These are phyloP conservation scores for Vitis hybrid DNA, from an alignment of 177 flowering plant species.

Conservation along the genomic window DNA sequence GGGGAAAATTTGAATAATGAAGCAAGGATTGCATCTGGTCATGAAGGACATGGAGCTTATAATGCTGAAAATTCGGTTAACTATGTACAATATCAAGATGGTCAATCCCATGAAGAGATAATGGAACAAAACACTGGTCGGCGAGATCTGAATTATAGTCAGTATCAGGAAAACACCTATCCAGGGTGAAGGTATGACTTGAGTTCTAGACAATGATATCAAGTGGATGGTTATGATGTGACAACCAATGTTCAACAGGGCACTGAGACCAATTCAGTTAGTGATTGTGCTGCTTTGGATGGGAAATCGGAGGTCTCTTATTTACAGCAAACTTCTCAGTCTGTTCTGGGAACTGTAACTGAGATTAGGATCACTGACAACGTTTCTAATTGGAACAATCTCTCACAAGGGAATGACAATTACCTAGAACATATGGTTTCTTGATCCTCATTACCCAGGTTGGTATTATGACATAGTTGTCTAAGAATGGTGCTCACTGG, in stretches of 20 bases:
- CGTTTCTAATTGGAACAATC: slow-evolving; percentile 53
- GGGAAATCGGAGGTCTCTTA: slow-evolving; percentile 54
- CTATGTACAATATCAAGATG: too few relatives aligned
- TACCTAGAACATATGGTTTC: slow-evolving; percentile 79
- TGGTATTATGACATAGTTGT: slow-evolving; percentile 83
- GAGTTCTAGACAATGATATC: slow-evolving; percentile 76
- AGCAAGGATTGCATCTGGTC: too few relatives aligned
- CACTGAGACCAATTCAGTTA: slow-evolving; percentile 19
- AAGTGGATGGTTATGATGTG: slow-evolving; percentile 45
- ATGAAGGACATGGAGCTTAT: too few relatives aligned
- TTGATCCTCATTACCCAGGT: slow-evolving; percentile 92
- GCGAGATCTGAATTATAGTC: slow-evolving; percentile 42
- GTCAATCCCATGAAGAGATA: slow-evolving; percentile 17
- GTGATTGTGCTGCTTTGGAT: slow-evolving; percentile 26
- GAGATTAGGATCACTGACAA: slow-evolving; percentile 43
- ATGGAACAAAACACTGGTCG: slow-evolving; percentile 24
- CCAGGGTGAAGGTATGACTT: slow-evolving; percentile 85
- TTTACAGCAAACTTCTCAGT: slow-evolving; percentile 63
- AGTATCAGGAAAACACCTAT: slow-evolving; percentile 70
- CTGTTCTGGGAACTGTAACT: slow-evolving; percentile 44
- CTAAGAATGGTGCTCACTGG: slow-evolving; percentile 65
- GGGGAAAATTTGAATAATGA: too few relatives aligned
- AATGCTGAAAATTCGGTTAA: too few relatives aligned
- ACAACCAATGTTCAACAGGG: neutral
- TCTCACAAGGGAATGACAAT: slow-evolving; percentile 45